Evolutionary conservation across 495 filamentous ascomycete species (phyloP).

Genomic region (Tuber brumale): DNA sequence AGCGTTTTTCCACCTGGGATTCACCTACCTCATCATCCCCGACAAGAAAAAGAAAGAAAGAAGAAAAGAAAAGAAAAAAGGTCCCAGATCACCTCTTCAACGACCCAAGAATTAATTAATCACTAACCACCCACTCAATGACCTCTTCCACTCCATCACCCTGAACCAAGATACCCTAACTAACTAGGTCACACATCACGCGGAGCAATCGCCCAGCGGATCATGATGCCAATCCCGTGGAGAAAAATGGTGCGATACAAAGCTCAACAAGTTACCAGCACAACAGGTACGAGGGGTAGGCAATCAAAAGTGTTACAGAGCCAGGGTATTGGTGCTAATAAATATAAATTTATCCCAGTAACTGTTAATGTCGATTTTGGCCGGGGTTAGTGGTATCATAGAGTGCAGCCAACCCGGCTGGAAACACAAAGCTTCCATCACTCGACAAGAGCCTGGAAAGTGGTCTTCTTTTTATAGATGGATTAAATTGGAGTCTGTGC

Average conservation of each 20-base stretch:
- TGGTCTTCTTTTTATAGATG: too few relatives aligned
- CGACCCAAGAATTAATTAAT: background rate
- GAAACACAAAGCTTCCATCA: too few relatives aligned
- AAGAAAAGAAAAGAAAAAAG: background rate
- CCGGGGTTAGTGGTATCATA: too few relatives aligned
- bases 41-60: background rate
- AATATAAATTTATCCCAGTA: too few relatives aligned
- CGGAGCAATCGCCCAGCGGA: background rate
- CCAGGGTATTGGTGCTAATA: too few relatives aligned
- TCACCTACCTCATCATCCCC: background rate
- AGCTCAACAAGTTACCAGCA: background rate
- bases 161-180: background rate
- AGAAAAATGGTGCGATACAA: background rate
- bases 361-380: too few relatives aligned
- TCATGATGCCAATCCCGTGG: background rate
- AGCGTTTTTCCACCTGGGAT: too few relatives aligned
- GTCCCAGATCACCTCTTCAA: background rate
- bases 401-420: too few relatives aligned
- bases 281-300: too few relatives aligned
- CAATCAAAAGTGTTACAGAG: too few relatives aligned
- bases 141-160: background rate
- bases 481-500: too few relatives aligned
- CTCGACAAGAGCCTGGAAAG: too few relatives aligned
- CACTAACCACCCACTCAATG: background rate
- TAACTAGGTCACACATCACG: background rate